phyloP scores from a whole-genome alignment of 148 eudicot species.

The Diospyros kaki region DNA sequence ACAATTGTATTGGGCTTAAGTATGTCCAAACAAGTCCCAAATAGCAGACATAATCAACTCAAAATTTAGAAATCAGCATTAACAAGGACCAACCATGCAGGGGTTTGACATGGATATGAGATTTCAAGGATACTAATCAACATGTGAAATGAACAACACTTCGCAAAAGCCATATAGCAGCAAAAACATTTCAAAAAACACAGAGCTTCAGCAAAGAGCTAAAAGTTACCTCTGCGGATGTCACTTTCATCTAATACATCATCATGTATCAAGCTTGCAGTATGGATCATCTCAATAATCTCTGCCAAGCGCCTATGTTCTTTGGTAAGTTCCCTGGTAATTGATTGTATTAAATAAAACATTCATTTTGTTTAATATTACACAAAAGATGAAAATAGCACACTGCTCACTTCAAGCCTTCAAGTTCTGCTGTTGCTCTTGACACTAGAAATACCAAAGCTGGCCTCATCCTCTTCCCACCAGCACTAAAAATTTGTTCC shows the following conservation, averaged over 20 bases:
- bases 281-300: slow-evolving; percentile 92
- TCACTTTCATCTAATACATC: slow-evolving; percentile 92
- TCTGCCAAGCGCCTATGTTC: slow-evolving; percentile 87
- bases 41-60: not conserved
- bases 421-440: slow-evolving; percentile 55
- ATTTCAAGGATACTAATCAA: not conserved
- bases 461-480: slow-evolving; percentile 98
- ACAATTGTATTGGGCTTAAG: not conserved
- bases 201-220: no score
- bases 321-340: slow-evolving; percentile 73
- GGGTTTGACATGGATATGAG: no score
- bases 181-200: no score
- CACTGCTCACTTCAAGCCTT: slow-evolving; percentile 58
- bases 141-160: not conserved
- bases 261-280: slow-evolving; percentile 93
- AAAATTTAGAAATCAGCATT: no score
- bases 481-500: slow-evolving; percentile 90
- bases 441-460: slow-evolving; percentile 54
- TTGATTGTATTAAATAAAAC: slow-evolving; percentile 12
- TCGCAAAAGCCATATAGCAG: no score
- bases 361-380: not conserved
- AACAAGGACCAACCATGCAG: no score
- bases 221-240: slow-evolving; percentile 71
- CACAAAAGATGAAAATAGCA: slow-evolving; percentile 3
- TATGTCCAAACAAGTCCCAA: not conserved